Evolutionary conservation across 164 flowering plant genomes (phyloP).

Genomic region (Chimonanthus salicifolius): DNA sequence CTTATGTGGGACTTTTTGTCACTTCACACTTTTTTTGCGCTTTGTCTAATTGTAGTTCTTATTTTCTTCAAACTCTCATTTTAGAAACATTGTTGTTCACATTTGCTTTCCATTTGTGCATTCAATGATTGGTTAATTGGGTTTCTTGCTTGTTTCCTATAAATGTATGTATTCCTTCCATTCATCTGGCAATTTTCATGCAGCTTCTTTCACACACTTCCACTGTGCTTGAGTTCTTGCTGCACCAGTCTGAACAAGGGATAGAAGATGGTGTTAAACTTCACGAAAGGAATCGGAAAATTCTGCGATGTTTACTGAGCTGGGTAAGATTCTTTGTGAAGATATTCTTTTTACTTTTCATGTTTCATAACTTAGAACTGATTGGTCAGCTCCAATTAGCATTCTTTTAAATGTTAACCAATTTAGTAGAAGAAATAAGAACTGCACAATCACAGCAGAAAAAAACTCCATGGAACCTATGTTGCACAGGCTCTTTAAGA

Average conservation of each 20-base stretch:
- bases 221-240: constrained; percentile 73
- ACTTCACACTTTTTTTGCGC: not conserved
- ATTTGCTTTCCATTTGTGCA: not conserved
- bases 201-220: constrained; percentile 85
- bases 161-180: not conserved
- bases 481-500: no score
- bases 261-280: constrained; percentile 38
- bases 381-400: no score
- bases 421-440: no score
- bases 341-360: not conserved
- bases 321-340: constrained; percentile 54
- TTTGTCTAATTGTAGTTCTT: not conserved
- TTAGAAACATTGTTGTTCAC: not conserved
- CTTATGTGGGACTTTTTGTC: no score
- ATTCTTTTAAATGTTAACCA: no score
- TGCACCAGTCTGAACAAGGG: constrained; percentile 58
- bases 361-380: no score
- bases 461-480: no score
- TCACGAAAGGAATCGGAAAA: constrained; percentile 60
- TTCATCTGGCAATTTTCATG: constrained; percentile 5
- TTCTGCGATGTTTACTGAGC: constrained; percentile 84
- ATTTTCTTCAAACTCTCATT: no score
- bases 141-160: not conserved
- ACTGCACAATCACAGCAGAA: no score
- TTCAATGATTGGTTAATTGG: not conserved